Evolutionary conservation across 2,329 filamentous ascomycete genomes (phyloP), one percentile per base, ranked within the genome.

Genomic region (Alternaria gansuensis): DNA sequence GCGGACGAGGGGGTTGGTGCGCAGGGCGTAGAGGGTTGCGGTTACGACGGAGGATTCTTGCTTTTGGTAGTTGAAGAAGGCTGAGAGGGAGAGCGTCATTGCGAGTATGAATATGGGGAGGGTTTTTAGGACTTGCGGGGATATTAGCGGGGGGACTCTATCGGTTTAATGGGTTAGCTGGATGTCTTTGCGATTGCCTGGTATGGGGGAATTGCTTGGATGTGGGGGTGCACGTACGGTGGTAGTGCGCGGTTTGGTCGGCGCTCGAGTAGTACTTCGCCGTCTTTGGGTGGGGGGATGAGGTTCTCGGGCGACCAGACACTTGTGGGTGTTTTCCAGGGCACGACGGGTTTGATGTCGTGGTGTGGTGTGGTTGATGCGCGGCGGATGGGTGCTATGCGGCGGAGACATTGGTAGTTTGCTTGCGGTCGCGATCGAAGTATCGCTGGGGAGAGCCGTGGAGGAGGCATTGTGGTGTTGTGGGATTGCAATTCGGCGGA

Each of bases 31-130:
- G 28, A 99, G 86, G 4, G 93, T 95, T 54, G 90, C 92, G 54
- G 88, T 88, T n/a, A 97, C 80, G 14, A 83, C 91, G 54, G 90
- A 91, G 26, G 88, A 92, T n/a, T 91, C 92, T 57, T 89, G 87
- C 79, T 97, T 97, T 78, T 99, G 94, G 86, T 99, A 98, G 85
- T 99, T 99, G 90, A 99, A 98, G 79, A 99, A 97, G 68, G 90
- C 92, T 60, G 96, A 81, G 66, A 89, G 88, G 66, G 89, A 90
- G 54, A 84, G 83, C 48, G 86, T 85, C 68, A 97, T 87, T 63
- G 92, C 82, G 63, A 85, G 78, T 52, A 90, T 76, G 84, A 98
- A 98, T 75, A 96, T 81, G 53, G 94, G 94, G 33, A 97, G 79
- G 1, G 92, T 92, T 69, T 86, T 85, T 54, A 64, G 41, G 54